These are phyloP conservation scores for Hanseniaspora pseudoguilliermondii DNA, from an alignment of 805 yeast species.

Conservation along the genomic window DNA sequence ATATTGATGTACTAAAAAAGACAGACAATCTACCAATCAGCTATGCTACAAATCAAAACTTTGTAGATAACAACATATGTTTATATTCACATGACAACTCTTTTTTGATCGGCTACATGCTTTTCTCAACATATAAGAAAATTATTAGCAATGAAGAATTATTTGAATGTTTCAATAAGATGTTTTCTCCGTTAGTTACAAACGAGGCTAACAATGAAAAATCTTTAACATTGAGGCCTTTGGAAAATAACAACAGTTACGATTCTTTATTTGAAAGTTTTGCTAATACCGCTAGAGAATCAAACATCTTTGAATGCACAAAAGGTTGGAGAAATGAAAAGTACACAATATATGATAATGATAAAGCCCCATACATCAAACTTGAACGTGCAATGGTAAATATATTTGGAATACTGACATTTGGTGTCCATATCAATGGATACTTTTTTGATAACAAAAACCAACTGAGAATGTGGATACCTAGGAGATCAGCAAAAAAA, in stretches of 20 bases:
- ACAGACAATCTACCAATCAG: slow-evolving; percentile 24
- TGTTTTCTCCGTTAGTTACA: not conserved
- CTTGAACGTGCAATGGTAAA: slow-evolving; percentile 76
- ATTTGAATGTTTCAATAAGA: not conserved
- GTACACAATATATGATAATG: slow-evolving; percentile 55
- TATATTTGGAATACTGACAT: slow-evolving; percentile 72
- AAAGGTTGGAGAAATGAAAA: slow-evolving; percentile 80
- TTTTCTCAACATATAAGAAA: slow-evolving; percentile 22
- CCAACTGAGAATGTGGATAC: slow-evolving; percentile 62
- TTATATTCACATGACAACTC: slow-evolving; percentile 29
- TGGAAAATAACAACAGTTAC: slow-evolving; percentile 19
- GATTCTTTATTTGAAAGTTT: slow-evolving; percentile 28
- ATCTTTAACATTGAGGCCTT: not conserved
- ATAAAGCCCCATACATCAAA: slow-evolving; percentile 44
- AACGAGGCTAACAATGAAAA: not conserved
- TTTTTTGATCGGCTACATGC: slow-evolving; percentile 31
- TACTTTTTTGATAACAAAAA: slow-evolving; percentile 40
- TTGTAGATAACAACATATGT: slow-evolving; percentile 23
- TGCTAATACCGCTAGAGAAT: slow-evolving; percentile 32
- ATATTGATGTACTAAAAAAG: slow-evolving; percentile 19
- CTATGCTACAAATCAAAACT: slow-evolving; percentile 16
- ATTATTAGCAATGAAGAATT: not conserved
- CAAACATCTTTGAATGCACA: slow-evolving; percentile 29
- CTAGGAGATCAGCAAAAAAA: slow-evolving; percentile 63
- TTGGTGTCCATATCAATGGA: slow-evolving; percentile 83